These are phyloP conservation scores for Salix arbutifolia DNA, from an alignment of 345 rosid genomes.

Conservation along the genomic window DNA sequence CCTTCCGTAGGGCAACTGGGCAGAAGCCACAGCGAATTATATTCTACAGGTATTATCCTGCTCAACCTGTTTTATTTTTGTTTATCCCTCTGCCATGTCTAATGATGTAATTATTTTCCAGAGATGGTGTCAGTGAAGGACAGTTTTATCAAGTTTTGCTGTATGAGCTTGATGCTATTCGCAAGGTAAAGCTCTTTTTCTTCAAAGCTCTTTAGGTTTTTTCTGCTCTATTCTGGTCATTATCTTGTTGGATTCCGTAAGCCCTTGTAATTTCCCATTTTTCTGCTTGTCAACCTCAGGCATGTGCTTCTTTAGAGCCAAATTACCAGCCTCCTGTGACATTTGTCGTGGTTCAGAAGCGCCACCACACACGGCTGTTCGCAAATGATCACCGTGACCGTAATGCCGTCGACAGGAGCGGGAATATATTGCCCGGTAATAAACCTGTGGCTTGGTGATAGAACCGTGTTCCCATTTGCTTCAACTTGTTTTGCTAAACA, in stretches of 20 bases:
- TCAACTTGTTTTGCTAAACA: neutral
- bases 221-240: neutral
- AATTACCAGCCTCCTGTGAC: slow-evolving; percentile 99
- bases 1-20: slow-evolving; percentile 93
- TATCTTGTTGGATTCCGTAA: neutral
- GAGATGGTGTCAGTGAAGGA: slow-evolving; percentile 99
- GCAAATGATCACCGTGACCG: slow-evolving; percentile 76
- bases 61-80: neutral
- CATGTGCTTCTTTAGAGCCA: slow-evolving; percentile 93
- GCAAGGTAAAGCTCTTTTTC: slow-evolving; percentile 50
- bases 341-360: slow-evolving; percentile 98
- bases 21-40: slow-evolving; percentile 92
- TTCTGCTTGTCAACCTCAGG: slow-evolving; percentile 38
- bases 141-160: slow-evolving; percentile 93
- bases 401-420: slow-evolving; percentile 75
- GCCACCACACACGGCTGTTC: slow-evolving; percentile 96
- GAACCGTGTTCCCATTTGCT: neutral
- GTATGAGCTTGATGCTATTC: slow-evolving; percentile 93
- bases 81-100: neutral
- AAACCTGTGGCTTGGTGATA: neutral
- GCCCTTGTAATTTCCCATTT: neutral
- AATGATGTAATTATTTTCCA: slow-evolving; percentile 15
- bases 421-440: slow-evolving; percentile 88
- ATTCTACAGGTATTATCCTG: slow-evolving; percentile 64
- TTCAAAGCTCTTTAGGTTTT: neutral